Evolutionary conservation across 169 alveolate species (phyloP).

Genomic region (Cryptosporidium sp.): DNA sequence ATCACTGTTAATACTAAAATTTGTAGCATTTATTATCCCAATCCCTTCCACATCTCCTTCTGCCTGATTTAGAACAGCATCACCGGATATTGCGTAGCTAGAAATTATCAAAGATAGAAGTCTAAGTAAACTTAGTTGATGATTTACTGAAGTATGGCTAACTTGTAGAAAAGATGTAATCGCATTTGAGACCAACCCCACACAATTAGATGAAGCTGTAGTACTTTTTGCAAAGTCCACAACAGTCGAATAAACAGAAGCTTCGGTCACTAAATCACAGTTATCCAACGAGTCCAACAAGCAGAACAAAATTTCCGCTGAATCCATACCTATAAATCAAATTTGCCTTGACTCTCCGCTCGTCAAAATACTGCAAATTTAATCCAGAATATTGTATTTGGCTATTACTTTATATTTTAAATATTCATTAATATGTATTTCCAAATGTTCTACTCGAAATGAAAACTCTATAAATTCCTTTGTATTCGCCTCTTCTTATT

Average conservation of each 20-base stretch:
- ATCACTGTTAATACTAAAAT: slow-evolving; percentile 30
- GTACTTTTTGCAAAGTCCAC: slow-evolving; percentile 76
- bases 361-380: neutral
- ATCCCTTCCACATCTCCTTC: slow-evolving; percentile 28
- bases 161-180: slow-evolving; percentile 71
- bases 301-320: slow-evolving; percentile 71
- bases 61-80: slow-evolving; percentile 23
- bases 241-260: slow-evolving; percentile 75
- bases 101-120: slow-evolving; percentile 54
- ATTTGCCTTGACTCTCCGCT: slow-evolving; percentile 18
- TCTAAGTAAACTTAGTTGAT: slow-evolving; percentile 60
- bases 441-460: neutral
- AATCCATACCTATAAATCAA: slow-evolving; percentile 48
- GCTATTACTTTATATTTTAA: neutral
- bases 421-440: slow-evolving; percentile 12
- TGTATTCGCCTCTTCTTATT: neutral
- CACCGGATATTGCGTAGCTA: slow-evolving; percentile 56
- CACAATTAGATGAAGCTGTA: slow-evolving; percentile 54
- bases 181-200: slow-evolving; percentile 65
- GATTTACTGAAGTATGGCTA: slow-evolving; percentile 68
- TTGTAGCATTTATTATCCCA: slow-evolving; percentile 48
- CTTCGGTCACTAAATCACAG: slow-evolving; percentile 59
- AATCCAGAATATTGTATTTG: neutral
- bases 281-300: slow-evolving; percentile 70
- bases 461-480: neutral